These are phyloP conservation scores for Podospora fimiseda DNA, from an alignment of 495 filamentous ascomycete species.

Conservation along the genomic window DNA sequence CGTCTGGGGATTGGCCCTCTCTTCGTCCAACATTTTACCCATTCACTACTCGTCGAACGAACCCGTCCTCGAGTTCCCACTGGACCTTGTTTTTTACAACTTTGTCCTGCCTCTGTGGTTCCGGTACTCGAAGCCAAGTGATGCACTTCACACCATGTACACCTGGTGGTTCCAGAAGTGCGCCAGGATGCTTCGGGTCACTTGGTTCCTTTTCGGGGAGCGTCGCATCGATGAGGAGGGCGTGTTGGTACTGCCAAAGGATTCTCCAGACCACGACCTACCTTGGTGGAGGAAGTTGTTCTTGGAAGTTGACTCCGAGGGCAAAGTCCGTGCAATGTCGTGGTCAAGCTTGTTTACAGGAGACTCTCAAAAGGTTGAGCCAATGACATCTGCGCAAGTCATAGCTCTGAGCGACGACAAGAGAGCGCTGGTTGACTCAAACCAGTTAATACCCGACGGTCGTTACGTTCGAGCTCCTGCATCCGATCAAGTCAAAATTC, in stretches of 20 bases:
- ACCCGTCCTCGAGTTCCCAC: slow-evolving; percentile 87
- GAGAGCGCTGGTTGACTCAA: slow-evolving; percentile 36
- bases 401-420: slow-evolving; percentile 16
- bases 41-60: slow-evolving; percentile 89
- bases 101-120: slow-evolving; percentile 85
- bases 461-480: slow-evolving; percentile 83
- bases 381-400: slow-evolving; percentile 13
- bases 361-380: slow-evolving; percentile 27
- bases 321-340: slow-evolving; percentile 31
- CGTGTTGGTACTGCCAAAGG: slow-evolving; percentile 23
- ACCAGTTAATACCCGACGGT: slow-evolving; percentile 56
- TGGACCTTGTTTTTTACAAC: slow-evolving; percentile 94
- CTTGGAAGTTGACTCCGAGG: slow-evolving; percentile 28
- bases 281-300: slow-evolving; percentile 31
- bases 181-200: slow-evolving; percentile 70
- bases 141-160: slow-evolving; percentile 76
- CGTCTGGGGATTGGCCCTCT: slow-evolving; percentile 77
- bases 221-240: slow-evolving; percentile 78
- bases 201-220: slow-evolving; percentile 88
- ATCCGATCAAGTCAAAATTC: slow-evolving; percentile 88
- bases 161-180: slow-evolving; percentile 94
- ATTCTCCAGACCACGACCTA: slow-evolving; percentile 20
- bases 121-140: slow-evolving; percentile 73
- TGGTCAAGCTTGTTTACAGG: slow-evolving; percentile 38
- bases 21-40: slow-evolving; percentile 66